phyloP scores from a whole-genome alignment of 2,329 filamentous ascomycete genomes.

The Cladosporium velox region DNA sequence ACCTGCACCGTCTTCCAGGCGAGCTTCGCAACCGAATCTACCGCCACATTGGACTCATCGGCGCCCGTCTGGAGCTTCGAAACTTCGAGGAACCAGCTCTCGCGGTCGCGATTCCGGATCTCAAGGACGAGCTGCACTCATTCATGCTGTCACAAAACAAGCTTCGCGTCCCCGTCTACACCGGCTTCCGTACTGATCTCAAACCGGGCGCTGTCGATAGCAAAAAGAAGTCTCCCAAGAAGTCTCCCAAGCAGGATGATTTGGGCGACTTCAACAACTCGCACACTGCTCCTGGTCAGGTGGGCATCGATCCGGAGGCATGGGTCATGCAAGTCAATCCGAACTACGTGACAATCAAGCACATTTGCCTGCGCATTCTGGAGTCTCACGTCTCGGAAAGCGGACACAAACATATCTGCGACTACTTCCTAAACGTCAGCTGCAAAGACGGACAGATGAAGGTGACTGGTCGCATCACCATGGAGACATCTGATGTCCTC shows the following conservation, averaged over 20 bases:
- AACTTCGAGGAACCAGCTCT: not conserved
- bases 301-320: not conserved
- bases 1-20: constrained; percentile 23
- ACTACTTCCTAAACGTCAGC: constrained; percentile 11
- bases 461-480: not conserved
- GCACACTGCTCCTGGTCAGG: not conserved
- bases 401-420: constrained; percentile 5
- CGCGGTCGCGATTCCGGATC: not conserved
- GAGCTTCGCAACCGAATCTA: constrained; percentile 27
- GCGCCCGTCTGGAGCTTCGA: not conserved
- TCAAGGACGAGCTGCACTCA: constrained; percentile 6
- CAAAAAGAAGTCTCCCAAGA: not conserved
- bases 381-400: not conserved
- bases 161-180: constrained; percentile 11
- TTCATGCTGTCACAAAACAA: constrained; percentile 10
- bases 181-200: not conserved
- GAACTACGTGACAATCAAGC: constrained; percentile 12
- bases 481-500: not conserved
- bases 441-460: not conserved
- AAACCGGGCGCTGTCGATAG: not conserved
- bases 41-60: constrained; percentile 10
- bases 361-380: constrained; percentile 13
- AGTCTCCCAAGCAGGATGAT: too few relatives aligned
- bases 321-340: constrained; percentile 8
- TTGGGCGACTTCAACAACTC: not conserved